Evolutionary conservation across 805 yeast species (phyloP).

Genomic region (Starmerella scarabaei): DNA sequence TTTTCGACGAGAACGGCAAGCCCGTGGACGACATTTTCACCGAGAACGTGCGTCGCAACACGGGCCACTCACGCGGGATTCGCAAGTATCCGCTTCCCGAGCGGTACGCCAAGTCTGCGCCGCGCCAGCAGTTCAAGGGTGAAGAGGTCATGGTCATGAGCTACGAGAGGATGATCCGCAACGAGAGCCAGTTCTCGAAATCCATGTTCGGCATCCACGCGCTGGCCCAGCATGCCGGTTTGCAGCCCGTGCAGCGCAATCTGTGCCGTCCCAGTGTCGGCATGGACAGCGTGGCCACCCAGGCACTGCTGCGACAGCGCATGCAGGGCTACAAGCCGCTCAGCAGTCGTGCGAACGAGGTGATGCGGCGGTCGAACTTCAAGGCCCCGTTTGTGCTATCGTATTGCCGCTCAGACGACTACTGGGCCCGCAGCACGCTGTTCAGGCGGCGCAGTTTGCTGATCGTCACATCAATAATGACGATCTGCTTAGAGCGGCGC

Average conservation of each 20-base stretch:
- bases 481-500: constrained; percentile 8
- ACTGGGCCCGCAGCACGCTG: neutral
- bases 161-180: neutral
- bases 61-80: too few relatives aligned
- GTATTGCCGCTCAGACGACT: constrained; percentile 5
- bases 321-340: too few relatives aligned
- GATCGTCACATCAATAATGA: constrained; percentile 8
- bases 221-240: constrained; percentile 4
- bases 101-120: too few relatives aligned
- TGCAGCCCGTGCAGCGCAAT: constrained; percentile 11
- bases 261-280: constrained; percentile 8
- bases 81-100: too few relatives aligned
- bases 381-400: constrained; percentile 6
- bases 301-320: constrained; percentile 1
- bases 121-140: too few relatives aligned
- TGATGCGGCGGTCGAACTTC: constrained; percentile 14
- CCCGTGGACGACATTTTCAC: constrained; percentile 7
- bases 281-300: constrained; percentile 4
- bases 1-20: constrained; percentile 6
- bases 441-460: constrained; percentile 14
- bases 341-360: neutral
- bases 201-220: constrained; percentile 1
- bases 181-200: neutral
- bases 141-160: too few relatives aligned
- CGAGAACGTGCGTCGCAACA: neutral